Conservation (phyloP, 2,329 filamentous ascomycete species). For the Cladosporium sphaerospermum region DNA sequence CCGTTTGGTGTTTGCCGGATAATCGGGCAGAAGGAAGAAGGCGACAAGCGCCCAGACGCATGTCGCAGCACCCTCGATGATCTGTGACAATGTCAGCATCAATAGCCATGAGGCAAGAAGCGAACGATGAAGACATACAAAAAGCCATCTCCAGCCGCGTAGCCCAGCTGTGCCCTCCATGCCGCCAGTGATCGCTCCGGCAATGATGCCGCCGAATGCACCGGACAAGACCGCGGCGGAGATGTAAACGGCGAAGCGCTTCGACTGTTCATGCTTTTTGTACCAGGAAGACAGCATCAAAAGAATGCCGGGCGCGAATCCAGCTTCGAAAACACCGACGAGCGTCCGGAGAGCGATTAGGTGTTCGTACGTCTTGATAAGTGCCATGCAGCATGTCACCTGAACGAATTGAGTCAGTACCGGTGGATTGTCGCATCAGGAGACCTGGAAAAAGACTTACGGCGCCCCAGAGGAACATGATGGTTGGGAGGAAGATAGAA, state of each 20-base stretch:
- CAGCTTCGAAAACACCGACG: slow-evolving; percentile 50
- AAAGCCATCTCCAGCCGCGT: slow-evolving; percentile 39
- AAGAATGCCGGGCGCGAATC: slow-evolving; percentile 51
- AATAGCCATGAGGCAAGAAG: too few species aligned
- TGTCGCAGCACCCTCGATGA: slow-evolving; percentile 38
- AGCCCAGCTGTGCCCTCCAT: slow-evolving; percentile 37
- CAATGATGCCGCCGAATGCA: slow-evolving; percentile 44
- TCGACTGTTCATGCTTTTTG: slow-evolving; percentile 51
- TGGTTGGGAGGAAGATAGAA: slow-evolving; percentile 44
- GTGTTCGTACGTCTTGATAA: slow-evolving; percentile 42
- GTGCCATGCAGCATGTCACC: slow-evolving; percentile 43
- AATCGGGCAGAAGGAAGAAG: slow-evolving; percentile 45
- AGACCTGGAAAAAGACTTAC: slow-evolving; percentile 19
- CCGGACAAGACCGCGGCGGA: slow-evolving; percentile 52
- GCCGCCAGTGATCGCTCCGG: slow-evolving; percentile 30
- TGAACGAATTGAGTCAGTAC: background rate
- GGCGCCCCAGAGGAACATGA: slow-evolving; percentile 51
- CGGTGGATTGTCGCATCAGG: too few species aligned
- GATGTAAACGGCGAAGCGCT: slow-evolving; percentile 52
- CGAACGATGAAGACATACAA: slow-evolving; percentile 22
- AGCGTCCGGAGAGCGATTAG: slow-evolving; percentile 49
- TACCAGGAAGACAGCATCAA: slow-evolving; percentile 55
- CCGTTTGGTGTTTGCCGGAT: slow-evolving; percentile 41
- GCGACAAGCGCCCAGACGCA: slow-evolving; percentile 39
- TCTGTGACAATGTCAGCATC: slow-evolving; percentile 2